Conservation (phyloP, 257 asterid species). For the Jaltomata sinuosa region DNA sequence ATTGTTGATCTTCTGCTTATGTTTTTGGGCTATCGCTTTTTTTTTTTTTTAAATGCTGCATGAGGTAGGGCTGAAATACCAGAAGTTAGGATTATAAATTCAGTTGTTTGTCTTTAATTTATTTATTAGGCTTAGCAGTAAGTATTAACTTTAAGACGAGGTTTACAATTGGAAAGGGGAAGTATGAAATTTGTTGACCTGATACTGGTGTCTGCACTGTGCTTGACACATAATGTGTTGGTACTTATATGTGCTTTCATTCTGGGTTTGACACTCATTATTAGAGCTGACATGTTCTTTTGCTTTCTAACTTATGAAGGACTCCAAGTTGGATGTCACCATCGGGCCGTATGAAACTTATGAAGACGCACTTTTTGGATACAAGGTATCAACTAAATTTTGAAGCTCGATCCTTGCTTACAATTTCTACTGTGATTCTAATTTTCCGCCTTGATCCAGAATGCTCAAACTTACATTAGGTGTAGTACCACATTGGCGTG, state of each 20-base stretch:
- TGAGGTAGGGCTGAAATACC: not conserved
- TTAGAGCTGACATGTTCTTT: not conserved
- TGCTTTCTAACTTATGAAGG: slow-evolving; percentile 31
- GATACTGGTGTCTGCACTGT: not conserved
- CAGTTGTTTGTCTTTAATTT: not conserved
- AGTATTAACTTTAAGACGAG: not conserved
- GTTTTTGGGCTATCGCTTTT: not conserved
- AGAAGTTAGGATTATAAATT: not conserved
- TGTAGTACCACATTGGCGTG: not conserved
- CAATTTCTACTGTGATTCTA: not conserved
- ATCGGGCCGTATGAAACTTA: slow-evolving; percentile 98
- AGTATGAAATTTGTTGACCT: not conserved
- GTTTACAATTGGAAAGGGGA: not conserved
- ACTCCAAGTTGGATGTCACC: slow-evolving; percentile 88
- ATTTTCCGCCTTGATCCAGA: not conserved
- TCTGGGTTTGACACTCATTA: slow-evolving; percentile 2
- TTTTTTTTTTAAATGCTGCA: not conserved
- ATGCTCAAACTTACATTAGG: not conserved
- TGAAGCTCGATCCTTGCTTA: not conserved
- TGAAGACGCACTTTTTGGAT: slow-evolving; percentile 85
- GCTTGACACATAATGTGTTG: not conserved
- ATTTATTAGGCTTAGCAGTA: not conserved
- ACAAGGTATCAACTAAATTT: slow-evolving; percentile 53
- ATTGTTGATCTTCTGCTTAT: not conserved
- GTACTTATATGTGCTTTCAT: not conserved